Evolutionary conservation across 352 stramenopile genomes (phyloP), one percentile per base, ranked within the genome.

Genomic region (Phytopythium aichiense): DNA sequence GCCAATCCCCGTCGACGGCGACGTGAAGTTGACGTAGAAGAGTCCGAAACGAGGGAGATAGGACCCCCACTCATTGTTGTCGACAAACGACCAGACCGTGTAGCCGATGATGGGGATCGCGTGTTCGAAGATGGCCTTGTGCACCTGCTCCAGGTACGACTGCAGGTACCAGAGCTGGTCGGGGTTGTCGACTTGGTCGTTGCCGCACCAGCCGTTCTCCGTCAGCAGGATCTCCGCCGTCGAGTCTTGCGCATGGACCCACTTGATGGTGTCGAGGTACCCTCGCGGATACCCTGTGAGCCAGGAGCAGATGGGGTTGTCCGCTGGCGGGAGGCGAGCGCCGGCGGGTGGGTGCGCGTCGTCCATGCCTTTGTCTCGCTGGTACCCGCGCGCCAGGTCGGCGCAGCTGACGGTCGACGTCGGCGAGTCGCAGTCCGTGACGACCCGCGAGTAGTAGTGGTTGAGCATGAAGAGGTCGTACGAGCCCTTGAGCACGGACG

Each of bases 41-140:
- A 89, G 68, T 6, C 80, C 80, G 53, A 88, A 89, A 31, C 77
- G 77, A 20, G 77, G 76, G 76, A 87, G 5, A 86, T 55, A 88
- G 78, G 51, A 84, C 76, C 92, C 76, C 96, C 96, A 99, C 68
- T 99, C 94, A 71, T 97, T 98, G 65, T 98, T 98, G 68, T 98
- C 94, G 56, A 98, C 66, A 28, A 98, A 78, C 35, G 76, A 92
- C 94, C 93, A 98, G 7, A 87, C 89, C 72, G 95, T 98, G 71
- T 98, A 98, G 9, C 89, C 92, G 56, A 84, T 77, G 37, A 98
- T 66, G 22, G 76, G 74, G 54, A 91, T 86, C 20, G 77, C 70
- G 12, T 82, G 61, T 28, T 84, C 65, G 2, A 61, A 61, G n/a
- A 85, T 59, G 13, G 73, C 79, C 58, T 71, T 76, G 61, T 86